These are phyloP conservation scores for Spizellomyces punctatus DNA, from an alignment of 192 early-diverging fungal genomes.

Conservation along the genomic window DNA sequence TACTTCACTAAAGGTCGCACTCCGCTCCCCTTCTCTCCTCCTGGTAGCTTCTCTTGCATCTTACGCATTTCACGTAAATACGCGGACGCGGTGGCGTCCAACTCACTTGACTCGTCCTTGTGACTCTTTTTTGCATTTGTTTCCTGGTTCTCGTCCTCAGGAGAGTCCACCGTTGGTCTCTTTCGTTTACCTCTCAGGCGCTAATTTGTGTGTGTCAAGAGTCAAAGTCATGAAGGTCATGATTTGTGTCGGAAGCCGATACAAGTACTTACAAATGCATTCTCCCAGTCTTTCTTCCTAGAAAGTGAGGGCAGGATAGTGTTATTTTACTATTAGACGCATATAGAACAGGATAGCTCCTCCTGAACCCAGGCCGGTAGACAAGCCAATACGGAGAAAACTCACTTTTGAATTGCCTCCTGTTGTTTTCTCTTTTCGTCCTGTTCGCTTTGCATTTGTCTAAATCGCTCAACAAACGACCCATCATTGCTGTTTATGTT, in stretches of 20 bases:
- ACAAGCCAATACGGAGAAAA: constrained; percentile 34
- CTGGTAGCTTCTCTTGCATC: constrained; percentile 42
- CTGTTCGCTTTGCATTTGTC: constrained; percentile 74
- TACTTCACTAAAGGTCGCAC: constrained; percentile 23
- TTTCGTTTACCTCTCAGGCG: constrained; percentile 12
- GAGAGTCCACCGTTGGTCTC: background rate
- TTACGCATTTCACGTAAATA: constrained; percentile 37
- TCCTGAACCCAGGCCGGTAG: too few relatives aligned
- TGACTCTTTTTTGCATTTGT: background rate
- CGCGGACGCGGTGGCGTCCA: constrained; percentile 20
- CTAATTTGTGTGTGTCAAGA: background rate
- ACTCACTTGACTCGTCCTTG: background rate
- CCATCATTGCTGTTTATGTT: constrained; percentile 21
- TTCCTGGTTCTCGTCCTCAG: background rate
- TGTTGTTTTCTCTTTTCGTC: constrained; percentile 65
- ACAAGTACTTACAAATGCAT: constrained; percentile 19
- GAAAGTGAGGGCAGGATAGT: constrained; percentile 23
- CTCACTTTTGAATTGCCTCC: constrained; percentile 79
- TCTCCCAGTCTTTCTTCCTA: constrained; percentile 69
- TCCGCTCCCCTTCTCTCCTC: constrained; percentile 25
- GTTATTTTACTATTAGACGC: background rate
- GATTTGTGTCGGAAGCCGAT: too few relatives aligned
- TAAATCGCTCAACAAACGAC: constrained; percentile 15
- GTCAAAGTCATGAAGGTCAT: too few relatives aligned
- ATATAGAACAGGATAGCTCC: too few relatives aligned